Evolutionary conservation across 805 yeast species (phyloP).

Genomic region (Candida sanyiensis): DNA sequence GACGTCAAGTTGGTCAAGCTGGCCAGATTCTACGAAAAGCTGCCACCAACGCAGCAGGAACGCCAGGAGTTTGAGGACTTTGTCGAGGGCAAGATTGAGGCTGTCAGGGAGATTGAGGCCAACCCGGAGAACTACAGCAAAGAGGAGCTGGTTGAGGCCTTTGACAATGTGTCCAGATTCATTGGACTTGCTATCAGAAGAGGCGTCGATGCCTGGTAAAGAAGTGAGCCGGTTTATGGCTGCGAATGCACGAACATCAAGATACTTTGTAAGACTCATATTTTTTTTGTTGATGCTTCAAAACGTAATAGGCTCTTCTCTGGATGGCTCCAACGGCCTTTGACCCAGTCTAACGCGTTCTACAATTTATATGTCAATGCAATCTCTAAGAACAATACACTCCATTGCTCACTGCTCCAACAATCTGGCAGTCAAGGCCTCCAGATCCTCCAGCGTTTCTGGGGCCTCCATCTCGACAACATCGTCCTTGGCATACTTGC

Average conservation of each 20-base stretch:
- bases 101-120: conserved; percentile 29
- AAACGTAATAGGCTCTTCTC: no score
- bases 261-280: no score
- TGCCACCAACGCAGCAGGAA: conserved; percentile 59
- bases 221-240: not conserved
- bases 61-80: conserved; percentile 45
- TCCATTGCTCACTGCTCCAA: conserved; percentile 21
- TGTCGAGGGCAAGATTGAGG: conserved; percentile 43
- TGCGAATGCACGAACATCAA: not conserved
- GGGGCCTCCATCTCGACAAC: conserved; percentile 81
- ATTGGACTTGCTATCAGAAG: conserved; percentile 58
- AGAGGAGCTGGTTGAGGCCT: conserved; percentile 48
- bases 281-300: no score
- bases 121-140: conserved; percentile 31
- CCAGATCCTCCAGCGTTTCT: conserved; percentile 87
- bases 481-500: conserved; percentile 27
- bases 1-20: conserved; percentile 45
- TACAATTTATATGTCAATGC: no score
- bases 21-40: conserved; percentile 68
- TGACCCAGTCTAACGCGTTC: no score
- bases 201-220: conserved; percentile 45
- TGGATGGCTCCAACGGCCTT: no score
- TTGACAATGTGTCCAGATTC: conserved; percentile 61
- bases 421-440: conserved; percentile 65
- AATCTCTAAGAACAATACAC: no score